Evolutionary conservation across 257 asterid genomes (phyloP).

Genomic region (Plantago ovata): DNA sequence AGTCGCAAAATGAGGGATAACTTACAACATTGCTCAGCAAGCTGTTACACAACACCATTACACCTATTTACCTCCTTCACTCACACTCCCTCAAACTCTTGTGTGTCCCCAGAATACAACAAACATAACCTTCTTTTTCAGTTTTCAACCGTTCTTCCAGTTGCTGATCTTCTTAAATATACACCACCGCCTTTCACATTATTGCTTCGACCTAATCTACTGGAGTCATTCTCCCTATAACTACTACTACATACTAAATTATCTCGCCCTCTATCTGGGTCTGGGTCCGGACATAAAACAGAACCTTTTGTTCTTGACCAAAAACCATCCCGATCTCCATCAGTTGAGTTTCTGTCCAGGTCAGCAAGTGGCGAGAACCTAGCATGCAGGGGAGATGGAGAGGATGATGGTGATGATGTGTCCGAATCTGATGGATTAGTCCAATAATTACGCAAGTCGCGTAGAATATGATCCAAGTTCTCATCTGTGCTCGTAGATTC

Average conservation of each 20-base stretch:
- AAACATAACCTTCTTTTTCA: neutral
- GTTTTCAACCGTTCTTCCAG: slow-evolving; percentile 21
- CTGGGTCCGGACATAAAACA: slow-evolving; percentile 29
- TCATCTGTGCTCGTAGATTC: slow-evolving; percentile 54
- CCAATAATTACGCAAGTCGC: slow-evolving; percentile 32
- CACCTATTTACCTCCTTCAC: neutral
- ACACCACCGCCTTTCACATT: slow-evolving; percentile 28
- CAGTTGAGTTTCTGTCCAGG: slow-evolving; percentile 36
- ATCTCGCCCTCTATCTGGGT: slow-evolving; percentile 26
- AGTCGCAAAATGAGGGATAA: slow-evolving; percentile 43
- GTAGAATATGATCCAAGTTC: slow-evolving; percentile 36
- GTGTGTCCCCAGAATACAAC: slow-evolving; percentile 20
- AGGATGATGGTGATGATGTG: slow-evolving; percentile 56
- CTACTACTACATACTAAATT: slow-evolving; percentile 37
- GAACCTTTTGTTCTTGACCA: slow-evolving; percentile 21
- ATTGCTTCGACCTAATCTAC: slow-evolving; percentile 40
- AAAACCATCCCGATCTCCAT: slow-evolving; percentile 21
- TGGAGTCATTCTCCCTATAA: slow-evolving; percentile 34
- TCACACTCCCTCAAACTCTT: slow-evolving; percentile 24
- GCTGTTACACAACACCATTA: neutral
- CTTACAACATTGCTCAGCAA: slow-evolving; percentile 10
- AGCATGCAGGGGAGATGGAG: slow-evolving; percentile 43
- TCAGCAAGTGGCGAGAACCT: slow-evolving; percentile 43
- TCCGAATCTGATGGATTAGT: slow-evolving; percentile 54
- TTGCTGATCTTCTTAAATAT: slow-evolving; percentile 38